Conservation (phyloP, 2,329 filamentous ascomycete genomes). For the Colletotrichum gigasporum region DNA sequence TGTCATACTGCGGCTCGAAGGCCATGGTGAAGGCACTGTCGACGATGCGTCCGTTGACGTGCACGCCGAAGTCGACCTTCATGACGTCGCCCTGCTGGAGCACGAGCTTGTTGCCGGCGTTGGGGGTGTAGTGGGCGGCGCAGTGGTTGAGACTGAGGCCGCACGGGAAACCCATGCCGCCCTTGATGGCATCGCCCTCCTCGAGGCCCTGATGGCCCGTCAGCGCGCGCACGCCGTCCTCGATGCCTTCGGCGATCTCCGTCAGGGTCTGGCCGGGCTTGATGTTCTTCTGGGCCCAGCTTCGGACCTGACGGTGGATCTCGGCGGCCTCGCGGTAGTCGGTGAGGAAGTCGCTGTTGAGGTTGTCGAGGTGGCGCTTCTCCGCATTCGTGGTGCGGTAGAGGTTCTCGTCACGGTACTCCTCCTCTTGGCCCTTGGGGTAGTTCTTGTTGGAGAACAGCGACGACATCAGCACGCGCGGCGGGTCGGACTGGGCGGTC, state of each 20-base stretch:
- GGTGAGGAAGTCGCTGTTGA: constrained; percentile 70
- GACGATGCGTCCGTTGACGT: constrained; percentile 82
- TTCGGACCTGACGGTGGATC: constrained; percentile 85
- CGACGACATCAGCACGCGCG: constrained; percentile 76
- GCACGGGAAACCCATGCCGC: constrained; percentile 88
- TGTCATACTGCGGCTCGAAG: constrained; percentile 80
- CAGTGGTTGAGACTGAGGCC: constrained; percentile 87
- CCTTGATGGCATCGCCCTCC: constrained; percentile 81
- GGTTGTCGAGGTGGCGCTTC: constrained; percentile 81
- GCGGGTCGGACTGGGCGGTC: constrained; percentile 80
- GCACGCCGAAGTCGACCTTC: constrained; percentile 86
- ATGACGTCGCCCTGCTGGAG: constrained; percentile 79
- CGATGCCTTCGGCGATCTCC: constrained; percentile 86
- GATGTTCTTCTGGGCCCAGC: constrained; percentile 83
- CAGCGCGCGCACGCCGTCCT: constrained; percentile 80
- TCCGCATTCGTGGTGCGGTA: constrained; percentile 86
- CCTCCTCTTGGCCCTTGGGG: constrained; percentile 80
- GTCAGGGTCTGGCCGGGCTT: constrained; percentile 84
- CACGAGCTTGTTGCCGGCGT: constrained; percentile 83
- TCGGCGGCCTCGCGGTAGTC: constrained; percentile 88
- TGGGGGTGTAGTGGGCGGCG: constrained; percentile 88
- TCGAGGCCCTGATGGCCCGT: constrained; percentile 81
- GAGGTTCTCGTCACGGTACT: constrained; percentile 80
- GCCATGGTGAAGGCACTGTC: constrained; percentile 84
- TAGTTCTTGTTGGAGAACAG: constrained; percentile 79